Base-by-base conservation (phyloP, 768 basidiomycete genomes). In the Chlorophyllum brunneum region DNA sequence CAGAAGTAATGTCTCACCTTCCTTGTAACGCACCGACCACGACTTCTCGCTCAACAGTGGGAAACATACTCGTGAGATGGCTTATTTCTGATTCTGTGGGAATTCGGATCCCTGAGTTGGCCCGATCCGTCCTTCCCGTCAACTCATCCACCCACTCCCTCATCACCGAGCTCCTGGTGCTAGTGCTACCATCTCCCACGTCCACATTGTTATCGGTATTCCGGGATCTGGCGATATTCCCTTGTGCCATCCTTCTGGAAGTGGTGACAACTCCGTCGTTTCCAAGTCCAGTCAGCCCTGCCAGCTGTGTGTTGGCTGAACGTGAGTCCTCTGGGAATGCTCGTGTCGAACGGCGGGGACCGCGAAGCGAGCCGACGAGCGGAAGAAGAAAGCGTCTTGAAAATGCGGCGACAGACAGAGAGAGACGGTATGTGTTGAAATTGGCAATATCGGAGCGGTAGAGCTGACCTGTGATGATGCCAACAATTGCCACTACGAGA, bases 391-490 rank as follows among this genome's bases (percentile, higher is more conserved):
- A 80, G 3, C 72, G 74, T n/a, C 68, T 67, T 11, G 81, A 70
- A 54, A 92, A 76, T 15, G 69, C 64, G 34, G 86, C 72, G 6
- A 87, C 56, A 4, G 74, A 67, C 0, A 76, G 76, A 0, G 93
- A 81, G 23, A 95, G 66, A 22, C 93, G 83, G 73, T 91, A 95
- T 2, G 78, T 67, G 61, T 94, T 93, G 44, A 94, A 75, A 48
- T 81, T 82, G 15, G 88, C 77, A 13, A 92, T 62, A 63, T 94
- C 92, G 6, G 92, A 86, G 33, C 92, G 86, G 64, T 95, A 95
- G 30, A 92, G 70, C 59, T 85, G 81, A 1, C 93, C 92, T 5
- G 80, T 70, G 7, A 87, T 56, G 5, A 92, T 54, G 20, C 93
- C 93, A 29, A 89, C 67, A 23, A 76, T 55, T 1, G 86, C 78